A percentile compares a stretch with the other conserved stretches of the same genome.
Evolutionary conservation across 345 rosid genomes (phyloP).

Genomic region (Iberis pinnata): DNA sequence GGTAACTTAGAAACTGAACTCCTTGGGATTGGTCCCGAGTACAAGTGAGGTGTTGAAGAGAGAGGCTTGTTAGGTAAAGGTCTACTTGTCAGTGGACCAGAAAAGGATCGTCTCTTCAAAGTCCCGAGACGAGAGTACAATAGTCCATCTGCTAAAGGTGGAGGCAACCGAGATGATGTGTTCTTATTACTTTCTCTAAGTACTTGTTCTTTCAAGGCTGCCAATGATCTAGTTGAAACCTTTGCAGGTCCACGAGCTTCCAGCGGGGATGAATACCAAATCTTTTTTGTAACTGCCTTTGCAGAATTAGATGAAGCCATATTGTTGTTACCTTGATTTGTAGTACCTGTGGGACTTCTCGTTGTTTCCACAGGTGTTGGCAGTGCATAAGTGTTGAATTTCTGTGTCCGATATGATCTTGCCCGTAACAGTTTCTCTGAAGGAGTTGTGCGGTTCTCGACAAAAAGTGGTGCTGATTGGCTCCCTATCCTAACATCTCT

Average conservation of each 20-base stretch:
- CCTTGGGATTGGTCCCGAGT: conserved; percentile 65
- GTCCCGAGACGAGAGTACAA: conserved; percentile 47
- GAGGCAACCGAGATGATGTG: conserved; percentile 42
- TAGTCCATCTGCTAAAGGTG: conserved; percentile 51
- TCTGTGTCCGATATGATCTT: conserved; percentile 47
- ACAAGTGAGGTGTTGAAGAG: conserved; percentile 39
- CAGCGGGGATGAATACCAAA: conserved; percentile 75
- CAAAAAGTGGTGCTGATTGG: conserved; percentile 78
- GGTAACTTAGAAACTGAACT: conserved; percentile 43
- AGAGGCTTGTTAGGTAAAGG: conserved; percentile 40
- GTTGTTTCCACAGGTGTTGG: conserved; percentile 71
- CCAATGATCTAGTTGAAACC: conserved; percentile 33
- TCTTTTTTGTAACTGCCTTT: conserved; percentile 35
- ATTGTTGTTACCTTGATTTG: conserved; percentile 24
- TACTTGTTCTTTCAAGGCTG: conserved; percentile 26
- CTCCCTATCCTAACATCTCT: conserved; percentile 39
- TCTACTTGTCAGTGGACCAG: conserved; percentile 66
- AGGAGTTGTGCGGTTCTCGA: conserved; percentile 40
- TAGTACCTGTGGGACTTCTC: conserved; percentile 39
- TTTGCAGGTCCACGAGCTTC: conserved; percentile 41
- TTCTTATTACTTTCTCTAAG: conserved; percentile 57
- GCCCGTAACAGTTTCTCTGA: conserved; percentile 44
- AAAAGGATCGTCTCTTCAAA: conserved; percentile 60
- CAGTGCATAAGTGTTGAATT: conserved; percentile 68
- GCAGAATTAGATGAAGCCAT: conserved; percentile 30